These are phyloP conservation scores for Peniophora sp. DNA, from an alignment of 1,284 basidiomycete genomes.

Conservation along the genomic window DNA sequence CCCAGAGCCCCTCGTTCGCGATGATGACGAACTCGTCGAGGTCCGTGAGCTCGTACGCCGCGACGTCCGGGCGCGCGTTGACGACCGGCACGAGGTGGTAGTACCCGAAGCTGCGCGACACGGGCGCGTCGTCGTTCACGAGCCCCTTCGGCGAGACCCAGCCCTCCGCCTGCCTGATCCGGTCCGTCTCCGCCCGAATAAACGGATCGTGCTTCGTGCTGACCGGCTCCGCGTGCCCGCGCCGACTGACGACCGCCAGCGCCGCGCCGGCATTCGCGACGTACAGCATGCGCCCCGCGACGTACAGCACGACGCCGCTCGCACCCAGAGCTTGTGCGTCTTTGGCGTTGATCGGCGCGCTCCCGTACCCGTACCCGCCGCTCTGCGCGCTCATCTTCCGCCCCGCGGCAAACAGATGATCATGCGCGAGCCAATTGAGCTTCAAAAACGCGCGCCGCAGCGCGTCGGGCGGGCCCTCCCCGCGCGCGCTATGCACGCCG, in stretches of 20 bases:
- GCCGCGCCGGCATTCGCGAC: slow-evolving; percentile 90
- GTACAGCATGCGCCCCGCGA: slow-evolving; percentile 76
- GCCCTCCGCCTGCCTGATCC: slow-evolving; percentile 89
- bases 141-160: slow-evolving; percentile 94
- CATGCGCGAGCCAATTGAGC: slow-evolving; percentile 75
- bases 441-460: slow-evolving; percentile 80
- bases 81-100: slow-evolving; percentile 89
- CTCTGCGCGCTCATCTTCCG: slow-evolving; percentile 64
- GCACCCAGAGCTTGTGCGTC: slow-evolving; percentile 59
- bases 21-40: slow-evolving; percentile 97
- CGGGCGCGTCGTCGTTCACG: slow-evolving; percentile 89
- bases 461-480: slow-evolving; percentile 66
- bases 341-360: slow-evolving; percentile 8
- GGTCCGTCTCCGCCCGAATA: slow-evolving; percentile 75
- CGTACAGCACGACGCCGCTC: slow-evolving; percentile 83
- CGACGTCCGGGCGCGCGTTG: slow-evolving; percentile 83
- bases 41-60: slow-evolving; percentile 65
- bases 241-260: slow-evolving; percentile 82
- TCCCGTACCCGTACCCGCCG: slow-evolving; percentile 16
- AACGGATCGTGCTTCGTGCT: slow-evolving; percentile 89
- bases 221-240: slow-evolving; percentile 72
- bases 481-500: slow-evolving; percentile 34
- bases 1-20: slow-evolving; percentile 91
- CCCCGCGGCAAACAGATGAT: slow-evolving; percentile 42
- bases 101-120: slow-evolving; percentile 91